Conservation (phyloP, 305 asterid species). For the Withania somnifera region DNA sequence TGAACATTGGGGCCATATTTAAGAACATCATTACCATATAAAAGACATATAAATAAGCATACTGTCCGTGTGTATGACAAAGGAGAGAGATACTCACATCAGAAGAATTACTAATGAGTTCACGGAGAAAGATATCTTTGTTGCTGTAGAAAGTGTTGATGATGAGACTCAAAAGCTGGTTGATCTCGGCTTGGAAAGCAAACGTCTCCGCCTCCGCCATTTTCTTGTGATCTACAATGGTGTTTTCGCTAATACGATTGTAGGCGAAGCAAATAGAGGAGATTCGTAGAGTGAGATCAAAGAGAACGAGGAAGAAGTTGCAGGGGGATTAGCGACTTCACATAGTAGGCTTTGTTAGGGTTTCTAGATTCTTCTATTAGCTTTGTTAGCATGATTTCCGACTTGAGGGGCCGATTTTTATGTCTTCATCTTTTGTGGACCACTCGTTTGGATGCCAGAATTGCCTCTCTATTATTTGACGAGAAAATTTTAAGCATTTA, state of each 20-base stretch:
- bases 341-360: not conserved
- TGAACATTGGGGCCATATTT: not conserved
- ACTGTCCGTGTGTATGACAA: not conserved
- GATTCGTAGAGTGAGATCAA: not conserved
- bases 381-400: not conserved
- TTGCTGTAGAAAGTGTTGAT: conserved; percentile 9
- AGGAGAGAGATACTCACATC: not conserved
- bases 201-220: conserved; percentile 13
- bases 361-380: conserved; percentile 2
- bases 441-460: not conserved
- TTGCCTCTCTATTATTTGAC: not conserved
- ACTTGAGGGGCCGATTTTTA: not conserved
- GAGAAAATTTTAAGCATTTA: too few relatives aligned
- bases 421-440: not conserved
- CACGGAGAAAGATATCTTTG: conserved; percentile 9
- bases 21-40: not conserved
- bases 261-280: too few relatives aligned
- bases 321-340: not conserved
- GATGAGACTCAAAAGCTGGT: conserved; percentile 6
- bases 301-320: not conserved
- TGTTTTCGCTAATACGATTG: not conserved
- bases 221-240: not conserved
- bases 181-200: conserved; percentile 7
- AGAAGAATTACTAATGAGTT: conserved; percentile 7
- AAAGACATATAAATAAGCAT: not conserved